Evolutionary conservation across 176 grass and related monocot genomes (phyloP), one percentile per base, ranked within the genome.

Genomic region (Dactylis glomerata): DNA sequence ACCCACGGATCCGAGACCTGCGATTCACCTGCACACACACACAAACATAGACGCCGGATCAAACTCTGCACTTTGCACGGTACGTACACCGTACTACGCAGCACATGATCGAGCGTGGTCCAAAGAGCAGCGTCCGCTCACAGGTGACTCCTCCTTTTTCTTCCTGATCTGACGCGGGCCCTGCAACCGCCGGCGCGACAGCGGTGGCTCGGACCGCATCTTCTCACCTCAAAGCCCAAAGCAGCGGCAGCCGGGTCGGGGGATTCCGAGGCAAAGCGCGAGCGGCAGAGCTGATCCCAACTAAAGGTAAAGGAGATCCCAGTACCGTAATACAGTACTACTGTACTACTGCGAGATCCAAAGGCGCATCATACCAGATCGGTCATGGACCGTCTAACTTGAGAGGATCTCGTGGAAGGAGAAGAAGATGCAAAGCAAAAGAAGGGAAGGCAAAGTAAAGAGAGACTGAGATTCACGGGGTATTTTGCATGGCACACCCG

Each of bases 231-330:
- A 17, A 27, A 75, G 70, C 12, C 40, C 50, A 85, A 85, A 78
- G 82, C 68, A 46, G 52, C 27, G 59, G 59, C 19, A 10, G 10
- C 50, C 2, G 17, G 41, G 55, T 31, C 10, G 52, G 78, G 59
- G 87, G 83, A 82, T 78, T 86, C 73, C 88, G 15, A 90, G 55
- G 73, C 44, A 50, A 46, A 31, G 27, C 27, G 27, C 80, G 50
- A 86, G 77, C 14, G 24, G 50, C 50, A 56, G 69, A 20, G 31
- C 28, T 47, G 69, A 81, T 76, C 82, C 65, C 59, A 4, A 81
- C 17, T 68, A 59, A 89, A 89, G 82, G 10, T 68, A 59, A 89
- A 89, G 82, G 10, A 66, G 65, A 74, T 88, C 81, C 75, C 31
- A 73, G 15, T 32, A 33, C 34, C 45, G 17, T 30, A n/a, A n/a